Conservation (phyloP, 2,329 filamentous ascomycete species). For the Aspergillus ochraceus region DNA sequence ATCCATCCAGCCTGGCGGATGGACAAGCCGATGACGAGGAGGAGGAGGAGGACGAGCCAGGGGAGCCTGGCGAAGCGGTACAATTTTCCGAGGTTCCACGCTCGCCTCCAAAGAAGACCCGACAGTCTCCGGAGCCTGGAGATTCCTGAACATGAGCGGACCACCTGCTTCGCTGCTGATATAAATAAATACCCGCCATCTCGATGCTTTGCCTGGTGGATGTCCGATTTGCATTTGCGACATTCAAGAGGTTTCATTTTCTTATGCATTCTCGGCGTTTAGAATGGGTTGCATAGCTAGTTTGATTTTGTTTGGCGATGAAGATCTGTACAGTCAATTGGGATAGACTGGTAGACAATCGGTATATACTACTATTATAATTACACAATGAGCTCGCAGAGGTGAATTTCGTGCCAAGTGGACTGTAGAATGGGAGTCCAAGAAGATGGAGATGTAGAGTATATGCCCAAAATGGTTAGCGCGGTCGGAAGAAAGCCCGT, state of each 20-base stretch:
- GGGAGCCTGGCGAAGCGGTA: neutral
- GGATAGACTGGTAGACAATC: neutral
- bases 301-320: neutral
- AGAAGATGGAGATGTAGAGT: too few relatives aligned
- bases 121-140: neutral
- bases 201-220: neutral
- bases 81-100: neutral
- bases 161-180: neutral
- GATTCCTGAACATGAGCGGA: neutral
- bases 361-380: neutral
- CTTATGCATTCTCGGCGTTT: neutral
- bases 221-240: neutral
- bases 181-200: neutral
- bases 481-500: neutral
- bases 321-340: neutral
- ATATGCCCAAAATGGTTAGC: neutral
- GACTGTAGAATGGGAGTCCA: too few relatives aligned
- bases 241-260: neutral
- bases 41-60: slow-evolving; percentile 19
- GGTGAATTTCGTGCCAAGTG: too few relatives aligned
- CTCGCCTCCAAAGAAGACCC: neutral
- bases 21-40: slow-evolving; percentile 35
- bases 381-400: neutral
- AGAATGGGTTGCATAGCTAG: neutral
- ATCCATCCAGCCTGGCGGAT: slow-evolving; percentile 46